These are phyloP conservation scores for Termitomyces sp. DNA, from an alignment of 768 basidiomycete genomes.

Conservation along the genomic window DNA sequence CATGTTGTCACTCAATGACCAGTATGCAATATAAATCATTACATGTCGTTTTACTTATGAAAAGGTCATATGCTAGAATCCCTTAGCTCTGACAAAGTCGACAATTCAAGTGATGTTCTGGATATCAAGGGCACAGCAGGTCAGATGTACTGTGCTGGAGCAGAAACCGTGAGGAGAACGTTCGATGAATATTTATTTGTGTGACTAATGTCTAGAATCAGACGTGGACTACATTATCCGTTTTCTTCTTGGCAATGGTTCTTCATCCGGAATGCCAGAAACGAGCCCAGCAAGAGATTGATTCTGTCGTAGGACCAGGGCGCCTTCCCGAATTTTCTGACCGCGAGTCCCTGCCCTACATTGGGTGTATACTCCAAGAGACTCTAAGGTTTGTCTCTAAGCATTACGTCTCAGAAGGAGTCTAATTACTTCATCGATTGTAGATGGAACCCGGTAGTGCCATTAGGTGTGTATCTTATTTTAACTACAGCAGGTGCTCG, in stretches of 20 bases:
- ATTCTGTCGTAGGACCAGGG: conserved; percentile 18
- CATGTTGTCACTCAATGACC: too few species aligned
- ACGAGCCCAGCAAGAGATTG: conserved; percentile 23
- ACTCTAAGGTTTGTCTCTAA: conserved; percentile 4
- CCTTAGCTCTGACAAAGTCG: conserved; percentile 4
- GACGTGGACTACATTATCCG: conserved; percentile 7
- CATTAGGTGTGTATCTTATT: background rate
- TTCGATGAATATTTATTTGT: too few species aligned
- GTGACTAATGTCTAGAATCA: background rate
- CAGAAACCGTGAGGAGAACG: conserved; percentile 9
- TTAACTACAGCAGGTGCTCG: background rate
- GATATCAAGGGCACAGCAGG: conserved; percentile 11
- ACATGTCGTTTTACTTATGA: too few species aligned
- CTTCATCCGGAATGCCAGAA: conserved; percentile 16
- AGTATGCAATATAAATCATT: too few species aligned
- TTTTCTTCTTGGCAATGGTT: conserved; percentile 23
- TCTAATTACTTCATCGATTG: background rate
- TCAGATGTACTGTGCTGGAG: conserved; percentile 6
- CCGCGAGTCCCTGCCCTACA: conserved; percentile 16
- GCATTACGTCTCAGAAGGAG: background rate
- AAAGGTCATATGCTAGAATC: conserved; percentile 15
- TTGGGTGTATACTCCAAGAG: conserved; percentile 11
- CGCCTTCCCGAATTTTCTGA: conserved; percentile 23
- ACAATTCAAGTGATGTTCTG: background rate
- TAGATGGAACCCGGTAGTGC: background rate